Conservation (phyloP, 2,329 filamentous ascomycete species). For the Cadophora sp. region DNA sequence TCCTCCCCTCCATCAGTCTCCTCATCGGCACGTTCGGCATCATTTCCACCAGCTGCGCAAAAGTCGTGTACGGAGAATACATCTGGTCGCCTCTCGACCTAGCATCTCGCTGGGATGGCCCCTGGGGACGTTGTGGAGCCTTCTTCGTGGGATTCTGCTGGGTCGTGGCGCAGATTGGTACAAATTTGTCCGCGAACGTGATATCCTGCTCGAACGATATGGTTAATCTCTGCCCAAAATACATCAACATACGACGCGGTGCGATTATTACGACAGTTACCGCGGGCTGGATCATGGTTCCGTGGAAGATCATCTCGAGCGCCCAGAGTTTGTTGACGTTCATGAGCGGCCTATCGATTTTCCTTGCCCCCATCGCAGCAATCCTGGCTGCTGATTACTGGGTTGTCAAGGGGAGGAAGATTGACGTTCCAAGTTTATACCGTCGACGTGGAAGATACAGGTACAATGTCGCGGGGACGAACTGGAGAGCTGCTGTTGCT, state of each 20-base stretch:
- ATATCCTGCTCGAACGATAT: constrained; percentile 61
- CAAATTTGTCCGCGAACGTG: constrained; percentile 57
- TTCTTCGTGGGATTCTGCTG: constrained; percentile 56
- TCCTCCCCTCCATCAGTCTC: constrained; percentile 28
- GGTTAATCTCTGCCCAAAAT: constrained; percentile 56
- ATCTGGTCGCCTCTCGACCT: constrained; percentile 56
- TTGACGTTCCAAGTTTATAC: constrained; percentile 27
- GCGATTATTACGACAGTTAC: constrained; percentile 16
- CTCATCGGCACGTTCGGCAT: constrained; percentile 50
- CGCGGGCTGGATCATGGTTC: constrained; percentile 18
- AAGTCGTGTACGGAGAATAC: constrained; percentile 56
- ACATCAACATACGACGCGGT: constrained; percentile 62
- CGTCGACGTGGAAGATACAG: constrained; percentile 23
- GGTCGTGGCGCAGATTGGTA: constrained; percentile 54
- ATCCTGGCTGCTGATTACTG: constrained; percentile 28
- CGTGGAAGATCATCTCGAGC: constrained; percentile 13
- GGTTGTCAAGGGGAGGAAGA: constrained; percentile 17
- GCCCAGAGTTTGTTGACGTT: constrained; percentile 7
- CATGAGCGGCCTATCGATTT: constrained; percentile 35
- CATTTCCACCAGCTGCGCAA: constrained; percentile 59
- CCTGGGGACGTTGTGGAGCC: constrained; percentile 47
- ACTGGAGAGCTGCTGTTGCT: constrained; percentile 29
- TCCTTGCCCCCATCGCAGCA: constrained; percentile 43
- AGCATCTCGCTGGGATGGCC: constrained; percentile 51
- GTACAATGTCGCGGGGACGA: constrained; percentile 25